These are phyloP conservation scores for Kodamaea derodonti DNA, from an alignment of 1,139 yeast species.

Conservation along the genomic window DNA sequence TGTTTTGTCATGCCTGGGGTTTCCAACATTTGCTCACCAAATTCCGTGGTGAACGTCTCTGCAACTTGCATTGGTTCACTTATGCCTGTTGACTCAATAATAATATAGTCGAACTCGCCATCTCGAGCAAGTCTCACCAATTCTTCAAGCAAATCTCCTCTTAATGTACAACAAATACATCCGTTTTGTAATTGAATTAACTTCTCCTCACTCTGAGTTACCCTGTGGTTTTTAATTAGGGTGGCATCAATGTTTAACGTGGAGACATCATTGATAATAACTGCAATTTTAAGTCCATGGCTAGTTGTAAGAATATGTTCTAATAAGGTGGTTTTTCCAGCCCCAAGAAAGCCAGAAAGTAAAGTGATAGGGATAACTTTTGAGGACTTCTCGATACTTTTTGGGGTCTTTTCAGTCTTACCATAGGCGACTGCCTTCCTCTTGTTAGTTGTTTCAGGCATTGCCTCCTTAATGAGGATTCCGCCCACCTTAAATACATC, in stretches of 20 bases:
- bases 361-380: conserved; percentile 37
- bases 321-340: conserved; percentile 45
- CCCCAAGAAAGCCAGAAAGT: conserved; percentile 42
- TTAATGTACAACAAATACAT: conserved; percentile 44
- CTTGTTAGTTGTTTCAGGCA: neutral
- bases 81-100: conserved; percentile 45
- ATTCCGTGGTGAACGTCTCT: conserved; percentile 43
- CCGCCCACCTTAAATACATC: conserved; percentile 1
- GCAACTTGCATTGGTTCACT: conserved; percentile 51
- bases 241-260: conserved; percentile 40
- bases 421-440: neutral
- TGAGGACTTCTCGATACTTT: conserved; percentile 5
- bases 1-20: conserved; percentile 16
- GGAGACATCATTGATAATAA: conserved; percentile 41
- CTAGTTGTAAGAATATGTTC: conserved; percentile 34
- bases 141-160: conserved; percentile 44
- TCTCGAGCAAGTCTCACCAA: conserved; percentile 29
- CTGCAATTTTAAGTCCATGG: conserved; percentile 41
- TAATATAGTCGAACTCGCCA: conserved; percentile 36
- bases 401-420: neutral
- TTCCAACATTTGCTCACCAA: conserved; percentile 25
- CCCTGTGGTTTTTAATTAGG: conserved; percentile 33
- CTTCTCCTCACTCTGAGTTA: conserved; percentile 39
- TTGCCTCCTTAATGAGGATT: neutral
- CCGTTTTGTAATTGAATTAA: conserved; percentile 44